Base-by-base conservation (phyloP, 148 eudicot genomes). In the Camellia sinensis region DNA sequence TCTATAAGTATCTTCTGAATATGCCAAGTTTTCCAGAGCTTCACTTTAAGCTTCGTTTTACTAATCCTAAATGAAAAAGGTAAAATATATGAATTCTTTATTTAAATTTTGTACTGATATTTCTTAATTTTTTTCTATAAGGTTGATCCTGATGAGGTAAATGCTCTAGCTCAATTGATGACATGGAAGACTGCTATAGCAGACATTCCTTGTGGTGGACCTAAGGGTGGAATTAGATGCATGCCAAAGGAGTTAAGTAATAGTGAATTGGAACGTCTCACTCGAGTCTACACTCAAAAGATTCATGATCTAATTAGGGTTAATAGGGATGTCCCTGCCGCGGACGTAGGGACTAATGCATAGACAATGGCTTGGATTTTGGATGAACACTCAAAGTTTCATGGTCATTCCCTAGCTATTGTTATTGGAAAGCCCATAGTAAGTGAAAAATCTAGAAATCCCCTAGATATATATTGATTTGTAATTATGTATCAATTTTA, bases 111-210 rank as follows among this genome's bases (percentile, higher is more conserved):
- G 53, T 40, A 29, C 10, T 77, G 48, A 48, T 56, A 56, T 22
- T 56, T 56, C 22, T 50, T 4, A 74, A 66, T 67, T 71, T 18
- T 53, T 10, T 68, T 68, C 2, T 18, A 8, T 41, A 67, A 88
- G 90, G 90, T 86, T 62, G 88, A 88, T 66, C 90, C 86, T 22
- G 90, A 88, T 78, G 90, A 88, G 72, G 88, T 88, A 11, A 88
- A 88, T 82, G 90, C 90, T 56, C 84, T 88, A 21, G 90, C 90
- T 74, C 90, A 88, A 82, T 44, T 88, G 40, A 88, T 88, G 90
- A 88, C 90, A 8, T 88, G 90, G 90, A 88, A 88, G 81, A 88
- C 90, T 11, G 90, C 90, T 15, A 88, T 88, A 48, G 90, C 83
- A 1, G 84, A 88, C 67, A 80, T 88, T 70, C 90, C 90, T 10